Evolutionary conservation across 2,329 filamentous ascomycete species (phyloP).

Genomic region (Thielaviopsis populi): DNA sequence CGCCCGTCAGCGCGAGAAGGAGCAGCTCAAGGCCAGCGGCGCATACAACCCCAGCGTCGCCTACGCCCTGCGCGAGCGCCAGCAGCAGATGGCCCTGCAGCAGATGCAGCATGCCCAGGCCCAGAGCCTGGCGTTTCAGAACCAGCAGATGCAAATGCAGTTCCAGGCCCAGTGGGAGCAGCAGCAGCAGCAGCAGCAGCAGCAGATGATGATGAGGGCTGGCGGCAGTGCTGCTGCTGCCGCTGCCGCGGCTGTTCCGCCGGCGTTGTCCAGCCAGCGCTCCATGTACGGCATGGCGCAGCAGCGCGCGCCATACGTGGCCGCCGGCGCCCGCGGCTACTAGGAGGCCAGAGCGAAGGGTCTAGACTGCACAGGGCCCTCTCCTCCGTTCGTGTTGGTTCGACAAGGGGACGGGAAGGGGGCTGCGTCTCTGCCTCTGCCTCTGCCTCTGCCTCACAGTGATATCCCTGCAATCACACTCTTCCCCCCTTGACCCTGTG

Average conservation of each 20-base stretch:
- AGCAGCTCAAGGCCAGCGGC: slow-evolving; percentile 49
- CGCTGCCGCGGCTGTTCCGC: background rate
- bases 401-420: background rate
- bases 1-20: slow-evolving; percentile 61
- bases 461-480: background rate
- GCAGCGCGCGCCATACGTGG: background rate
- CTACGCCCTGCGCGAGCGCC: slow-evolving; percentile 54
- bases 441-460: background rate
- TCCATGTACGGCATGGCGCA: slow-evolving; percentile 2
- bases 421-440: background rate
- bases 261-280: background rate
- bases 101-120: slow-evolving; percentile 15
- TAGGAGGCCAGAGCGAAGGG: background rate
- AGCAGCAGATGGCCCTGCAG: slow-evolving; percentile 31
- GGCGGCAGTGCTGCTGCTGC: background rate
- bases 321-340: background rate
- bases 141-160: slow-evolving; percentile 24
- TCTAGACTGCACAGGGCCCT: background rate
- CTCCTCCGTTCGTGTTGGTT: background rate
- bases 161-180: slow-evolving; percentile 24
- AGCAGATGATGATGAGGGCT: slow-evolving; percentile 20
- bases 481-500: background rate
- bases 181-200: slow-evolving; percentile 19
- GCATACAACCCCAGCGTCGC: slow-evolving; percentile 56
- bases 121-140: slow-evolving; percentile 23